Evolutionary conservation across 208 protist genomes (phyloP).

Genomic region (Borovskyia barvae): DNA sequence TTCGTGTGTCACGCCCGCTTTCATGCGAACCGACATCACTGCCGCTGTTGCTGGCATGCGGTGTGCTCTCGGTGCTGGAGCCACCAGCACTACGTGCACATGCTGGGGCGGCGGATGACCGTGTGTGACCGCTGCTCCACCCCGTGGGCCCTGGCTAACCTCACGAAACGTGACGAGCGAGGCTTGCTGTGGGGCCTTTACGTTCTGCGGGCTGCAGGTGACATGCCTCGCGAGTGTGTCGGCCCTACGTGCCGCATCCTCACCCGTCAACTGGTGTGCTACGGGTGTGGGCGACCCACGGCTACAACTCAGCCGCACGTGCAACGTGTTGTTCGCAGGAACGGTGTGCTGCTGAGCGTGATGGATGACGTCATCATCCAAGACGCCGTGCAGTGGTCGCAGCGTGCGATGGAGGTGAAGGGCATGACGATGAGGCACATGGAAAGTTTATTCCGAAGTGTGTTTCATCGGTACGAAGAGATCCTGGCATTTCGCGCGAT

Average conservation of each 20-base stretch:
- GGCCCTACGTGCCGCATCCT: conserved; percentile 40
- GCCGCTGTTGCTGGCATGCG: conserved; percentile 65
- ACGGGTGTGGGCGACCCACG: conserved; percentile 52
- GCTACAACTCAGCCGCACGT: conserved; percentile 63
- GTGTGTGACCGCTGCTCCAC: conserved; percentile 70
- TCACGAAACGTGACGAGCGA: conserved; percentile 28
- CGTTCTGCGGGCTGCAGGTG: conserved; percentile 39
- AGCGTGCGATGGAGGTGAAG: conserved; percentile 35
- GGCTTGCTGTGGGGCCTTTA: conserved; percentile 73
- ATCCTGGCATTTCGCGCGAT: conserved; percentile 39
- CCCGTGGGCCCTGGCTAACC: conserved; percentile 45
- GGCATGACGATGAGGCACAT: conserved; percentile 31
- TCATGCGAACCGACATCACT: conserved; percentile 58
- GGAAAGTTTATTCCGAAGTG: conserved; percentile 40
- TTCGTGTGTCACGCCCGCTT: conserved; percentile 31
- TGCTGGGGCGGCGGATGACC: conserved; percentile 32
- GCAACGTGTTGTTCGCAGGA: conserved; percentile 37
- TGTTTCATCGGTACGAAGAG: conserved; percentile 58
- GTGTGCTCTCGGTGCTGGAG: conserved; percentile 60
- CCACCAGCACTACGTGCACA: conserved; percentile 47
- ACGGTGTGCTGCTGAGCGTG: background rate
- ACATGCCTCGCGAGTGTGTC: conserved; percentile 65
- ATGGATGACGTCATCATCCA: conserved; percentile 26
- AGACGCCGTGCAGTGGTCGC: conserved; percentile 31
- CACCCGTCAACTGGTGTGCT: conserved; percentile 46